Base-by-base conservation (phyloP, 345 rosid species). In the Limnanthes douglasii region DNA sequence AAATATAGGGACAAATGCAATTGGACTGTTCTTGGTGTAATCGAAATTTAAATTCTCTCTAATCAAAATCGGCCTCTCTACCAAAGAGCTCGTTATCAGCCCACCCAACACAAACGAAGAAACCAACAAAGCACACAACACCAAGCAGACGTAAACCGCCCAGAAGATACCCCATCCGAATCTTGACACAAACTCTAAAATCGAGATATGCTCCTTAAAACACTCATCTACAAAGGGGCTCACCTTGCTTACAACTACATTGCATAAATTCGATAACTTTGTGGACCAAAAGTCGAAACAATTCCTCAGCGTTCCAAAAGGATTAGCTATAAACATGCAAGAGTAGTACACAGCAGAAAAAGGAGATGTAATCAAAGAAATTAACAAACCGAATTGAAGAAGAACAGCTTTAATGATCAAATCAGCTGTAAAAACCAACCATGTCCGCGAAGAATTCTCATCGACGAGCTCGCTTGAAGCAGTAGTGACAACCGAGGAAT, bases 151-250 rank as follows among this genome's bases (percentile, higher is more conserved):
- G 44, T 79, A 88, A 43, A 38, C 24, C 4, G 86, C 76, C 72
- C 81, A 74, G 28, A 79, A 55, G 46, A 70, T 38, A 8, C 86
- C 93, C 75, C 78, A 72, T 0, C 77, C 94, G 1, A 62, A 68
- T 42, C 61, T 62, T 41, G 56, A 34, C 16, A 56, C 31, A 6
- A 68, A 38, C 8, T 48, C 62, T 72, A 69, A 33, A 11, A 62
- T 23, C 2, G 59, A 38, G 39, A 65, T 57, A 1, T 65, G 55
- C 24, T 80, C 78, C 54, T 62, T 64, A 0, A 74, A 54, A 70
- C 75, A 58, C 11, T 50, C 65, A 26, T 21, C 10, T 14, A 63
- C 11, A 40, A 46, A 33, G 0, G 72, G 64, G 52, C 54, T 51
- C 41, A 54, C 22, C 38, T 5, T 21, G 15, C 49, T 68, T 22